phyloP scores from a whole-genome alignment of 768 basidiomycete genomes.

The Pulveroboletus ravenelii region DNA sequence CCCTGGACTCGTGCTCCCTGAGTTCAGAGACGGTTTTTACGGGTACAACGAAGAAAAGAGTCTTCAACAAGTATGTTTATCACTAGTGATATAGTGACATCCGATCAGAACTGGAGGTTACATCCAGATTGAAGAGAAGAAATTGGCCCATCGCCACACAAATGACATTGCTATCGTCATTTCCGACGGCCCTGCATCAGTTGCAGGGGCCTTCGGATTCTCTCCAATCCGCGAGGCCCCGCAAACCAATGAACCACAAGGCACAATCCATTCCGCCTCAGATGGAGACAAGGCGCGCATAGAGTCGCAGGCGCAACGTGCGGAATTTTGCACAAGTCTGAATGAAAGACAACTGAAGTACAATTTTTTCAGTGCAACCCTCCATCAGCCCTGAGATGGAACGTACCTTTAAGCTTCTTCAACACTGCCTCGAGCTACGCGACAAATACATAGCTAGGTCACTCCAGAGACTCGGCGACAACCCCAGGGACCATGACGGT shows the following conservation, averaged over 20 bases:
- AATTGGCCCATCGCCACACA: constrained; percentile 57
- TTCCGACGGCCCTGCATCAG: constrained; percentile 27
- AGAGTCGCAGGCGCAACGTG: constrained; percentile 32
- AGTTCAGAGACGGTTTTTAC: constrained; percentile 70
- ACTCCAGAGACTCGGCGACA: constrained; percentile 88
- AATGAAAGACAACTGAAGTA: constrained; percentile 3
- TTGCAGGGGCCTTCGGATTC: constrained; percentile 38
- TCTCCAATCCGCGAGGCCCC: constrained; percentile 31
- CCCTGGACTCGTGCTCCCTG: constrained; percentile 36
- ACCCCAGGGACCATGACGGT: constrained; percentile 88
- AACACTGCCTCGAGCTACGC: constrained; percentile 82
- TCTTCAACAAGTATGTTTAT: constrained; percentile 60
- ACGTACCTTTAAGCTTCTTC: constrained; percentile 65
- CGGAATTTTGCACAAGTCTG: constrained; percentile 4
- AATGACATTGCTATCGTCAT: constrained; percentile 44
- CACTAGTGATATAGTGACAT: constrained; percentile 1
- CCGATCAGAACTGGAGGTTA: background rate
- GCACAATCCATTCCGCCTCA: constrained; percentile 23
- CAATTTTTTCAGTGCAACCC: constrained; percentile 17
- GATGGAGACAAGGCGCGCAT: constrained; percentile 36
- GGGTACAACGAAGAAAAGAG: constrained; percentile 77
- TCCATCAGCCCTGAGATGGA: constrained; percentile 41
- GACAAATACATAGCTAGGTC: constrained; percentile 94
- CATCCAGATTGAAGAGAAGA: constrained; percentile 68
- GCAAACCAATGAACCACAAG: constrained; percentile 16